Evolutionary conservation across 306 rosid species (phyloP), one percentile per base, ranked within the genome.

Genomic region (Quercus engelmannii): DNA sequence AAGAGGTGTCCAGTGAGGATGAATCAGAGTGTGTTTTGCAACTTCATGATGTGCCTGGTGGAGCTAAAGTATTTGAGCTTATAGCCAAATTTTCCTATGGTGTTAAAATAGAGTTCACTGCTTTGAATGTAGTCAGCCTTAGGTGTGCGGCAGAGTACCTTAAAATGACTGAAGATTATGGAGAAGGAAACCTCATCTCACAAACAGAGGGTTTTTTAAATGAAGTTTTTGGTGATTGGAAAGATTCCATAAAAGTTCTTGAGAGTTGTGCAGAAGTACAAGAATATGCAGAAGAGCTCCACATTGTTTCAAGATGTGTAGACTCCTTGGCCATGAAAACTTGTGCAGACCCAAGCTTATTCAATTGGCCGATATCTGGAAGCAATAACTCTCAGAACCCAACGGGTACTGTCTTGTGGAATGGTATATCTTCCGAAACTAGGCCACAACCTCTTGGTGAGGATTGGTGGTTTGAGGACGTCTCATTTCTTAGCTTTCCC

Each of bases 81-180:
- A 71, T 92, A 46, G 78, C 92, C 28, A 92, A 82, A 79, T 92
- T 92, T 76, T 94, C 88, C 88, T 94, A 94, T 3, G 90, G 87
- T 4, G 91, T 89, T 3, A 88, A 83, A 78, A 81, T 87, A 69
- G 97, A 94, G 76, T 79, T 94, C 78, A 79, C 90, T 33, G 83
- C 92, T 30, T 80, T 85, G 59, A 94, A 91, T 70, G 88, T 92
- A 4, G 97, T 92, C 28, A 73, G 85, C 77, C 90, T 92, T 80
- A 87, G 97, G 82, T 90, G 98, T 83, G 94, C 98, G 18, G 87
- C 98, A 19, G 98, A 94, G 72, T 78, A 90, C 68, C 91, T 94
- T 51, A 84, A 82, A 41, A 94, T 94, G 98, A 85, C 88, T 64
- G 93, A 93, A 79, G 91, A 83, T 3, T 86, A 85, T 20, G 94